Percentiles rank a stretch among this genome's conserved stretches.
These are phyloP conservation scores for Aspergillus coremiiformis DNA, from an alignment of 495 filamentous ascomycete species.

Conservation along the genomic window DNA sequence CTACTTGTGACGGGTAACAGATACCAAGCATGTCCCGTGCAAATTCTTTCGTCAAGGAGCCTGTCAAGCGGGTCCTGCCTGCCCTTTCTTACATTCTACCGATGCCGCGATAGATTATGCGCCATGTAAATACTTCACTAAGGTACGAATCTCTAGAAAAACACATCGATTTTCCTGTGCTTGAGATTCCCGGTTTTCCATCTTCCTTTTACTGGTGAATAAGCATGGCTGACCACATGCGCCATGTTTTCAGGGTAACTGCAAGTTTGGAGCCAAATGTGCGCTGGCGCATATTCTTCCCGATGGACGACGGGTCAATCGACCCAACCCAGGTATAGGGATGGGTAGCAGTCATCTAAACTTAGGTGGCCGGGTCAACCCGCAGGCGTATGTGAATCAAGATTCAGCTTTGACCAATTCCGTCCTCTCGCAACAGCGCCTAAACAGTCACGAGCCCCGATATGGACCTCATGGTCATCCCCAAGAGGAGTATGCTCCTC, in stretches of 20 bases:
- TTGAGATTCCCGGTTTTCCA: neutral
- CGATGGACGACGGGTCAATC: constrained; percentile 84
- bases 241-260: constrained; percentile 66
- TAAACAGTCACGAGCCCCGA: constrained; percentile 41
- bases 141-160: constrained; percentile 51
- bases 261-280: constrained; percentile 97
- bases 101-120: constrained; percentile 71
- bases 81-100: constrained; percentile 90
- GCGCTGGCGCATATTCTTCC: constrained; percentile 92
- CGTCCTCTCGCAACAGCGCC: constrained; percentile 63
- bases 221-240: constrained; percentile 8
- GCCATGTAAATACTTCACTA: constrained; percentile 96
- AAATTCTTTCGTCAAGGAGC: constrained; percentile 97
- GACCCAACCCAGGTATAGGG: constrained; percentile 39
- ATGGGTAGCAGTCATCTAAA: constrained; percentile 51
- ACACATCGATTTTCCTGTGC: neutral
- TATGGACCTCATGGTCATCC: constrained; percentile 30
- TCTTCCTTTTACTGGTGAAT: neutral
- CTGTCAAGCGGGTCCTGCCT: constrained; percentile 92
- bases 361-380: constrained; percentile 66
- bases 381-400: constrained; percentile 53
- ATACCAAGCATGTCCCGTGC: constrained; percentile 96
- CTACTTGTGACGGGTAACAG: constrained; percentile 39
- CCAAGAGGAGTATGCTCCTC: constrained; percentile 39
- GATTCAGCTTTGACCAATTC: constrained; percentile 79